A percentile compares a stretch with the other conserved stretches of the same genome.
These are phyloP conservation scores for Alectoria sarmentosa DNA, from an alignment of 495 filamentous ascomycete species.

Conservation along the genomic window DNA sequence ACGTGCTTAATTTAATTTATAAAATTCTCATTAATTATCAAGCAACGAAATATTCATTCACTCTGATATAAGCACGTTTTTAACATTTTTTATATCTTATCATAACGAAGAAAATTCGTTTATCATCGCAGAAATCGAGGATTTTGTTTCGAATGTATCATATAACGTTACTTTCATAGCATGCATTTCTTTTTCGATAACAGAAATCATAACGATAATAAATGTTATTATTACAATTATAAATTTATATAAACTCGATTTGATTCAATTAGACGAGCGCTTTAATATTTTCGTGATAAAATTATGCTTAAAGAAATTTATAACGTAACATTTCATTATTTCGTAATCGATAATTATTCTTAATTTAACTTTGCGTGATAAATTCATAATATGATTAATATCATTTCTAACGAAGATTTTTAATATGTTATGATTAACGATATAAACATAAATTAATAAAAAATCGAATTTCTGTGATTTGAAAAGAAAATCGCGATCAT, in stretches of 20 bases:
- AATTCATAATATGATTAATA: not conserved
- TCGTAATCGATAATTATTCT: not conserved
- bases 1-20: no score
- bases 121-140: not conserved
- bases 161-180: no score
- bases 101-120: no score
- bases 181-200: no score
- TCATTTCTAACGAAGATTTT: not conserved
- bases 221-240: no score
- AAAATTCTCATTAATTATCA: not conserved
- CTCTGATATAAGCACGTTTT: not conserved
- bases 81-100: no score
- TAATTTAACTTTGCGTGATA: not conserved
- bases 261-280: not conserved
- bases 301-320: not conserved
- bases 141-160: no score
- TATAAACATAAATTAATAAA: not conserved
- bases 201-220: no score
- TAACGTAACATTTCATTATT: no score
- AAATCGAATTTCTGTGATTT: not conserved
- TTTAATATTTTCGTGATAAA: not conserved
- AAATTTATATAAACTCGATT: not conserved
- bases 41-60: not conserved
- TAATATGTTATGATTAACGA: not conserved
- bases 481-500: not conserved